A percentile compares a stretch with the other conserved stretches of the same genome.
These are phyloP conservation scores for Pestalotiopsis sp. DNA, from an alignment of 2,329 filamentous ascomycete species.

Conservation along the genomic window DNA sequence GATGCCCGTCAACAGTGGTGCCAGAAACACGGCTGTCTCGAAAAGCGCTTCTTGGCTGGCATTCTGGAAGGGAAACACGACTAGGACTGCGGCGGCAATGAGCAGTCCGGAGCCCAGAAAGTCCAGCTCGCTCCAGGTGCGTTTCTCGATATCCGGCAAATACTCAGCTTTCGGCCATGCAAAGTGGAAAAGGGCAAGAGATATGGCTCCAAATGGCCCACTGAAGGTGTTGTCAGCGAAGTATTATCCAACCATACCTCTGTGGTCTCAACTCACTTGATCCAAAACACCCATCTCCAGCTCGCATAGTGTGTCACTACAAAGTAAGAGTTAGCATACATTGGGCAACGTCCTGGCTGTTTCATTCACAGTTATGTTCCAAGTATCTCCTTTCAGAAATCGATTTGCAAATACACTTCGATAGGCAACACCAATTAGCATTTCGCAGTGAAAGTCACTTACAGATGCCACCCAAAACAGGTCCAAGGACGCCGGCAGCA, in stretches of 20 bases:
- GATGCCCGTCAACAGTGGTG: slow-evolving; percentile 40
- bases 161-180: slow-evolving; percentile 51
- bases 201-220: slow-evolving; percentile 51
- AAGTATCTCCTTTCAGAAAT: too few species aligned
- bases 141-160: slow-evolving; percentile 38
- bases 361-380: too few species aligned
- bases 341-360: neutral
- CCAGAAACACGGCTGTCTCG: slow-evolving; percentile 43
- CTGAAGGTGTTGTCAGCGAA: slow-evolving; percentile 33
- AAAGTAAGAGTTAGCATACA: neutral
- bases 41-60: slow-evolving; percentile 45
- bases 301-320: slow-evolving; percentile 46
- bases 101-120: slow-evolving; percentile 55
- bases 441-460: neutral
- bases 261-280: slow-evolving; percentile 48
- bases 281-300: slow-evolving; percentile 62
- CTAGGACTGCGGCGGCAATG: slow-evolving; percentile 53
- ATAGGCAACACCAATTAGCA: neutral
- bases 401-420: neutral
- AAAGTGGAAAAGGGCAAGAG: slow-evolving; percentile 48
- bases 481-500: slow-evolving; percentile 51
- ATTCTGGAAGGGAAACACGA: slow-evolving; percentile 62
- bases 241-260: slow-evolving; percentile 15
- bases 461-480: slow-evolving; percentile 50
- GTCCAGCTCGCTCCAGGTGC: slow-evolving; percentile 54